Conservation (phyloP, 2,329 filamentous ascomycete genomes). For the Colletotrichum tabaci region DNA sequence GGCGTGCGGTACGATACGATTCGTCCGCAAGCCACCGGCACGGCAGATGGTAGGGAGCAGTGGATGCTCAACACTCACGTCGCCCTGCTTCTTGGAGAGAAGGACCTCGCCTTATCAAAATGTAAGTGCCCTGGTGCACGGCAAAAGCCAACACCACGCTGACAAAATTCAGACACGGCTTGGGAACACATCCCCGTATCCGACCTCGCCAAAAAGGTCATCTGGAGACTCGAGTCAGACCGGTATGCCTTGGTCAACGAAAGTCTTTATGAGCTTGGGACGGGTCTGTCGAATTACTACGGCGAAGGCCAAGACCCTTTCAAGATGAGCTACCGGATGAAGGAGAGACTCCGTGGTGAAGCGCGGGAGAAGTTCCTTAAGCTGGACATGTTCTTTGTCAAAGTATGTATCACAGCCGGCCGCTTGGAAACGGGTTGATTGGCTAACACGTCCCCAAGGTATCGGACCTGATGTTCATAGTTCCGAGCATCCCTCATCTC, state of each 20-base stretch:
- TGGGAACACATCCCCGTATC: conserved; percentile 72
- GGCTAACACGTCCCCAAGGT: conserved; percentile 57
- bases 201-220: conserved; percentile 67
- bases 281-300: conserved; percentile 68
- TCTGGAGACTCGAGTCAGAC: conserved; percentile 73
- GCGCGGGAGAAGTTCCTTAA: conserved; percentile 69
- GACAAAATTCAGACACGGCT: conserved; percentile 62
- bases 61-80: conserved; percentile 78
- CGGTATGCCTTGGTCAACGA: conserved; percentile 69
- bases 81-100: conserved; percentile 75
- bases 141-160: not conserved
- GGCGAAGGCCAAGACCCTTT: conserved; percentile 60
- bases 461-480: conserved; percentile 73
- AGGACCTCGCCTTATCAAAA: conserved; percentile 71
- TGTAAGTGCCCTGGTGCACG: conserved; percentile 61
- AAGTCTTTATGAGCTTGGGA: conserved; percentile 66
- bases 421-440: not conserved
- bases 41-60: conserved; percentile 72
- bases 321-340: conserved; percentile 58
- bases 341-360: conserved; percentile 63
- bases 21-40: conserved; percentile 65
- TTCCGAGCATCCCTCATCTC: conserved; percentile 72
- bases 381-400: conserved; percentile 77
- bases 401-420: conserved; percentile 60
- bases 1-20: conserved; percentile 77